Evolutionary conservation across 495 filamentous ascomycete species (phyloP).

Genomic region (Chaetomidium leptoderma): DNA sequence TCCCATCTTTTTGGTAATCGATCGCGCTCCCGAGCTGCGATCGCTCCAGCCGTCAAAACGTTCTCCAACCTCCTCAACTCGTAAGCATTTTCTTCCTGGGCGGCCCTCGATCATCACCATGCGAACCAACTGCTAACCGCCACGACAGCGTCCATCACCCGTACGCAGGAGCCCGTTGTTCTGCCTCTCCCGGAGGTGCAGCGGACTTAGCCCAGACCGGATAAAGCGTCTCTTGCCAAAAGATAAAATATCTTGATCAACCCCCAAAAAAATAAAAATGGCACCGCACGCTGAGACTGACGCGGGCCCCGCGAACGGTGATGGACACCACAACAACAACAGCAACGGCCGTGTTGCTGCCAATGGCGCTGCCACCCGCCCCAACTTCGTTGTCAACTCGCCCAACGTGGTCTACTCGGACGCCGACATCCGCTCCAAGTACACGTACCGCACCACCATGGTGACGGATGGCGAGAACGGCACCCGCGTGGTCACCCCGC

Average conservation of each 20-base stretch:
- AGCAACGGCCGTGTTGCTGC: constrained; percentile 54
- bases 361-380: constrained; percentile 38
- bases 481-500: constrained; percentile 77
- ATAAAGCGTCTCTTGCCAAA: constrained; percentile 41
- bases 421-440: constrained; percentile 83
- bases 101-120: not conserved
- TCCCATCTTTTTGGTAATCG: constrained; percentile 27
- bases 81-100: constrained; percentile 45
- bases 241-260: constrained; percentile 3
- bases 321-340: constrained; percentile 64
- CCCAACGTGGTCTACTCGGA: constrained; percentile 91
- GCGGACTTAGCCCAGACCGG: constrained; percentile 66
- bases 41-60: constrained; percentile 68
- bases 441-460: constrained; percentile 91
- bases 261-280: constrained; percentile 56
- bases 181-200: constrained; percentile 80
- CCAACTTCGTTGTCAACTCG: constrained; percentile 81
- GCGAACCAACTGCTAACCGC: constrained; percentile 20
- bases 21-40: constrained; percentile 54
- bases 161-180: constrained; percentile 94
- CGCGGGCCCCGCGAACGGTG: constrained; percentile 70
- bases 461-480: constrained; percentile 68
- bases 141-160: constrained; percentile 79
- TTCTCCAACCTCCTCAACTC: constrained; percentile 89
- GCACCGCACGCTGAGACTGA: constrained; percentile 85